These are phyloP conservation scores for Geotrichum histeridarum DNA, from an alignment of 1,139 yeast genomes.

Conservation along the genomic window DNA sequence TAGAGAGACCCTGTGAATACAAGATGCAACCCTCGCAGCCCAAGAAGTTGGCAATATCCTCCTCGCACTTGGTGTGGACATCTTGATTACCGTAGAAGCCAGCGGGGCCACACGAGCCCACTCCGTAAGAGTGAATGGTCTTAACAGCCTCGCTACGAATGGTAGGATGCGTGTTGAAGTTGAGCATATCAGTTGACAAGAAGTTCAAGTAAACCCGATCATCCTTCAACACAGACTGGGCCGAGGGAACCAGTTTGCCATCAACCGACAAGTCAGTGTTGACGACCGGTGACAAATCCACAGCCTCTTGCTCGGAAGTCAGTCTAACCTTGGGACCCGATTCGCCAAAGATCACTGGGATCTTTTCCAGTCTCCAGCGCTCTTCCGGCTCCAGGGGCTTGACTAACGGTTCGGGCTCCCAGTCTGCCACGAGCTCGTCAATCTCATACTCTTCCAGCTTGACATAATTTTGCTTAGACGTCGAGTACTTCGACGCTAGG, in stretches of 20 bases:
- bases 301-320: constrained; percentile 19
- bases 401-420: constrained; percentile 86
- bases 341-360: constrained; percentile 60
- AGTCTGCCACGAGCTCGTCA: constrained; percentile 79
- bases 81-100: constrained; percentile 96
- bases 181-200: constrained; percentile 45
- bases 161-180: constrained; percentile 52
- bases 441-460: constrained; percentile 61
- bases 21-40: constrained; percentile 75
- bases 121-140: constrained; percentile 70
- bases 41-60: constrained; percentile 65
- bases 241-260: constrained; percentile 4
- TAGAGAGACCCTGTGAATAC: constrained; percentile 89
- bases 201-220: constrained; percentile 32
- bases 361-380: constrained; percentile 54
- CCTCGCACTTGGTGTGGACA: constrained; percentile 77
- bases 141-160: constrained; percentile 54
- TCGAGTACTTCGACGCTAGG: constrained; percentile 72
- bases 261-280: neutral
- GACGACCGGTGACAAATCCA: constrained; percentile 19
- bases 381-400: constrained; percentile 50
- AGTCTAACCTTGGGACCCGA: constrained; percentile 50
- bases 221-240: constrained; percentile 21
- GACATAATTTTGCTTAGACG: constrained; percentile 67
- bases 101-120: constrained; percentile 98